Base-by-base conservation (phyloP, 805 yeast species). In the Yamadazyma tumulicola region DNA sequence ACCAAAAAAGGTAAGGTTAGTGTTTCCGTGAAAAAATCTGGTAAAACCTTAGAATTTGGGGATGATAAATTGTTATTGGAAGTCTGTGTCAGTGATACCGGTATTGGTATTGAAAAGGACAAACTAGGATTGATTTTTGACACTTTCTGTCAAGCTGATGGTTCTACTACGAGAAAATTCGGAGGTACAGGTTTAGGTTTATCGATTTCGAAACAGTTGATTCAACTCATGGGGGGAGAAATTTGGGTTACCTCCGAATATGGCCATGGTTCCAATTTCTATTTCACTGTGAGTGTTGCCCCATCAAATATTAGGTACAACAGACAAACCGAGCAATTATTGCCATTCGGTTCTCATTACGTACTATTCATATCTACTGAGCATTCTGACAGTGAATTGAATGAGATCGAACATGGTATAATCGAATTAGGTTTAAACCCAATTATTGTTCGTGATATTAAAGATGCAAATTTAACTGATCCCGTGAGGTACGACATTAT, bases 141-240 rank as follows among this genome's bases (percentile, higher is more conserved):
- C 52, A 86, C 91, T 3, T 86, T 86, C 64, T 83, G 95, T 47
- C 95, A 86, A 57, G 95, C 95, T 6, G 96, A 86, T 61, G 96
- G 96, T 26, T 85, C 95, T 4, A 86, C 95, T 2, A 86, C 95
- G 1, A 75, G 95, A 55, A 85, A 85, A 58, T 87, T 86, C 55
- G 96, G 95, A 49, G 96, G 96, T 51, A 87, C 95, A 3, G 96
- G 96, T 44, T 69, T 86, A 29, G 96, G 96, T 12, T 69, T 86
- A 37, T 84, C 94, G 3, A 86, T 86, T 56, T 87, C 95, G 7
- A 85, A 85, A 57, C 87, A 85, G 49, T 71, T 86, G 47, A 86
- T 87, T 51, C 89, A 85, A 51, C 70, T 86, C 45, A 86, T 87
- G 95, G 95, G 95, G 27, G 96, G 95, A 54, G 91, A 83, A 44